Conservation (phyloP, 805 yeast genomes). For the Brettanomyces custersianus region DNA sequence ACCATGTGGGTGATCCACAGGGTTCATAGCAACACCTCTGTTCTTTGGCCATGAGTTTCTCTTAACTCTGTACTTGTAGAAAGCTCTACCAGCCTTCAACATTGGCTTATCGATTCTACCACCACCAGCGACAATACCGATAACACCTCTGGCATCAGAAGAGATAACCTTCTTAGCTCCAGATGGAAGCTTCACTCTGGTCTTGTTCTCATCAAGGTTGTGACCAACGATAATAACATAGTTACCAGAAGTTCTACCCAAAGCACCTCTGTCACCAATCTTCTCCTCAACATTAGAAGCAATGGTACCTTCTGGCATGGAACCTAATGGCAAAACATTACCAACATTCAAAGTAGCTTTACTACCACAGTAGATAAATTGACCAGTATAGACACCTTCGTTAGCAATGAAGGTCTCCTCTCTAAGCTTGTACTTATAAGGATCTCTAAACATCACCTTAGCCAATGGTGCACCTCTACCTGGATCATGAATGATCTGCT, state of each 20-base stretch:
- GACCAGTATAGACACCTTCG: slow-evolving; percentile 99
- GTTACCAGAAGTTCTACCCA: slow-evolving; percentile 99
- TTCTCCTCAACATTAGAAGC: slow-evolving; percentile 45
- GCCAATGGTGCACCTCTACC: slow-evolving; percentile 99
- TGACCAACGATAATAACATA: slow-evolving; percentile 98
- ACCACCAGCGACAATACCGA: slow-evolving; percentile 99
- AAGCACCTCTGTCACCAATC: slow-evolving; percentile 93
- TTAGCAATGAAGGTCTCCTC: slow-evolving; percentile 98
- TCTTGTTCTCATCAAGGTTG: slow-evolving; percentile 98
- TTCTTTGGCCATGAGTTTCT: slow-evolving; percentile 99
- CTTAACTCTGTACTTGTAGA: slow-evolving; percentile 99
- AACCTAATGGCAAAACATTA: slow-evolving; percentile 93
- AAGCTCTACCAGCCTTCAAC: slow-evolving; percentile 99
- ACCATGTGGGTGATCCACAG: slow-evolving; percentile 99
- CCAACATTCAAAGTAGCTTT: slow-evolving; percentile 96
- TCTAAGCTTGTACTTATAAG: slow-evolving; percentile 96
- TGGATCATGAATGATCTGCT: slow-evolving; percentile 98
- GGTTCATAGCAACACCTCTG: slow-evolving; percentile 99
- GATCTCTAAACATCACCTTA: slow-evolving; percentile 98
- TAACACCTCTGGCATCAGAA: slow-evolving; percentile 97
- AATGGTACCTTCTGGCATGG: slow-evolving; percentile 97
- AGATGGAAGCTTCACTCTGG: slow-evolving; percentile 98
- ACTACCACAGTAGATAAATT: slow-evolving; percentile 98
- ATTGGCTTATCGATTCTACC: slow-evolving; percentile 99
- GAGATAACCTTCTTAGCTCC: slow-evolving; percentile 97